Evolutionary conservation across 257 asterid genomes (phyloP).

Genomic region (Jacaranda mimosifolia): DNA sequence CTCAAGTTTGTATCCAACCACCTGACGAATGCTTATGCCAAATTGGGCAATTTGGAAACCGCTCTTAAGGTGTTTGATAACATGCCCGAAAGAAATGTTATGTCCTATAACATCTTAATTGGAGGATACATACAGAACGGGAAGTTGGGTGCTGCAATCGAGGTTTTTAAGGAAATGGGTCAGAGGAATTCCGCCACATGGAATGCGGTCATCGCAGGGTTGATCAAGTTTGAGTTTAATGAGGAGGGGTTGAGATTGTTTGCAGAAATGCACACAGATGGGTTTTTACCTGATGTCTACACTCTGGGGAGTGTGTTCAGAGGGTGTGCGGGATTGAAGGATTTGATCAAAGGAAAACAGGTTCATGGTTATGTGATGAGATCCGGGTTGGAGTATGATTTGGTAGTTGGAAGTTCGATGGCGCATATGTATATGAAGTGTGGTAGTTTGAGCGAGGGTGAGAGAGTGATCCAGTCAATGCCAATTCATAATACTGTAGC

Average conservation of each 20-base stretch:
- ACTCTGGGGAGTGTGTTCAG: slow-evolving; percentile 80
- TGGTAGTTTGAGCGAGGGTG: slow-evolving; percentile 71
- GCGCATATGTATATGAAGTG: slow-evolving; percentile 91
- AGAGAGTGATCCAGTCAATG: slow-evolving; percentile 64
- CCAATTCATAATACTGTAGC: slow-evolving; percentile 63
- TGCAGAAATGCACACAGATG: slow-evolving; percentile 59
- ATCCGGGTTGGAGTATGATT: slow-evolving; percentile 63
- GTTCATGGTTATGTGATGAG: slow-evolving; percentile 63
- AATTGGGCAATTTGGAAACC: slow-evolving; percentile 51
- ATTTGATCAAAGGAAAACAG: slow-evolving; percentile 72
- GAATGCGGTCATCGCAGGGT: slow-evolving; percentile 84
- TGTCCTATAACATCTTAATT: slow-evolving; percentile 82
- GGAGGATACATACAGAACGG: slow-evolving; percentile 74
- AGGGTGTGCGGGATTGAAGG: slow-evolving; percentile 92
- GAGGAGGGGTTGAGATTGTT: slow-evolving; percentile 66
- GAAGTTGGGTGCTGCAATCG: slow-evolving; percentile 58
- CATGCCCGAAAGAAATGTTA: slow-evolving; percentile 71
- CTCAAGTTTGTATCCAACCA: slow-evolving; percentile 73
- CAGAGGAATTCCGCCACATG: slow-evolving; percentile 83
- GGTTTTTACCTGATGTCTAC: slow-evolving; percentile 70
- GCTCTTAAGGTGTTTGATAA: slow-evolving; percentile 65
- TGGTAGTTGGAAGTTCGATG: slow-evolving; percentile 74
- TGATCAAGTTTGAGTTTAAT: slow-evolving; percentile 67
- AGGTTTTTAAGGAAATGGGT: slow-evolving; percentile 71
- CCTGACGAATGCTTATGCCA: slow-evolving; percentile 65